phyloP scores from a whole-genome alignment of 768 basidiomycete genomes.

The Xerocomellus chrysenteron region DNA sequence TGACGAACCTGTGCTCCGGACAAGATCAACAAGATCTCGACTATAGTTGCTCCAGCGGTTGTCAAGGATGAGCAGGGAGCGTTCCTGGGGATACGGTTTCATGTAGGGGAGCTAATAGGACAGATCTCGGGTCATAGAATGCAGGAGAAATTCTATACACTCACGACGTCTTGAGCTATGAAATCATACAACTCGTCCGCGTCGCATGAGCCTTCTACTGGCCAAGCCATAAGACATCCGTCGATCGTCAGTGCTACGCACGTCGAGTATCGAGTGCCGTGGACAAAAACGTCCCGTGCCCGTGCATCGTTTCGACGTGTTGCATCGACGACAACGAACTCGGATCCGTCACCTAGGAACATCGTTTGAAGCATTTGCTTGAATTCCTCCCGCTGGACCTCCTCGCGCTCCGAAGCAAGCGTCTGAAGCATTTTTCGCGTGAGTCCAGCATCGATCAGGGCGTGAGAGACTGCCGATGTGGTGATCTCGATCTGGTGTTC shows the following conservation, averaged over 20 bases:
- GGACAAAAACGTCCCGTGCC: slow-evolving; percentile 24
- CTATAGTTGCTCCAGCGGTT: slow-evolving; percentile 32
- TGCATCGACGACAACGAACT: slow-evolving; percentile 11
- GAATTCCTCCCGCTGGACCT: not conserved
- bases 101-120: slow-evolving; percentile 23
- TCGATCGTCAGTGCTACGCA: slow-evolving; percentile 33
- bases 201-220: slow-evolving; percentile 36
- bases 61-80: slow-evolving; percentile 30
- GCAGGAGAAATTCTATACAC: not conserved
- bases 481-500: not conserved
- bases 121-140: not conserved
- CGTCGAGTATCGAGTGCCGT: slow-evolving; percentile 33
- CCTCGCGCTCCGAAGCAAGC: not conserved
- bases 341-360: not conserved
- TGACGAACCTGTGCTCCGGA: too few species aligned
- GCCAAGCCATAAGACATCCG: not conserved
- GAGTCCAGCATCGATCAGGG: slow-evolving; percentile 8
- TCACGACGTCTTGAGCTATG: slow-evolving; percentile 16
- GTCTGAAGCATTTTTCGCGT: not conserved
- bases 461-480: slow-evolving; percentile 13
- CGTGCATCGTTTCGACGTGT: too few species aligned
- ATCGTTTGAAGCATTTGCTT: not conserved
- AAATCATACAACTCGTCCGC: slow-evolving; percentile 36
- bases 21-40: slow-evolving; percentile 8
- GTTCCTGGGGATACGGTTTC: slow-evolving; percentile 27